These are phyloP conservation scores for Neopestalotiopsis rosae DNA, from an alignment of 2,329 filamentous ascomycete genomes.

Conservation along the genomic window DNA sequence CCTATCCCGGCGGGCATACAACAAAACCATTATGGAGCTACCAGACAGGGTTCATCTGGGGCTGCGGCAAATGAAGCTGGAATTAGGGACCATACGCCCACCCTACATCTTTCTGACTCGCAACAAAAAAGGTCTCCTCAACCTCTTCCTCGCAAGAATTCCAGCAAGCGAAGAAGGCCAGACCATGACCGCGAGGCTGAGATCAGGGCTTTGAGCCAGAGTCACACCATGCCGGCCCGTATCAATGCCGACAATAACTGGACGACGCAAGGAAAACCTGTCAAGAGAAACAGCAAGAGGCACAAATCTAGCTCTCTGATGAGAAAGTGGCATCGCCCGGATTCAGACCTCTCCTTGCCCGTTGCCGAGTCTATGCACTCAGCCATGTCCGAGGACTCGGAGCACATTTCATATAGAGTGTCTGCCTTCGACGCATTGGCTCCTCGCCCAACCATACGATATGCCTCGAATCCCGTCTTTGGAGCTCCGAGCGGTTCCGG, in stretches of 20 bases:
- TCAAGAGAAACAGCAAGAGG: conserved; percentile 70
- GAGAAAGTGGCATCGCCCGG: conserved; percentile 63
- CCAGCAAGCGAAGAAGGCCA: conserved; percentile 77
- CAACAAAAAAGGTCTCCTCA: conserved; percentile 64
- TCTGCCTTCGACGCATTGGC: conserved; percentile 81
- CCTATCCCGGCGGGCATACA: conserved; percentile 23
- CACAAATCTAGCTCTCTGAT: conserved; percentile 56
- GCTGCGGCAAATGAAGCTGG: conserved; percentile 27
- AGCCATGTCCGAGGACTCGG: conserved; percentile 75
- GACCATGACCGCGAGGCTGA: conserved; percentile 84
- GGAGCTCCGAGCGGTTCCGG: conserved; percentile 49
- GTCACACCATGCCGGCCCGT: conserved; percentile 62
- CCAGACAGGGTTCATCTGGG: conserved; percentile 18
- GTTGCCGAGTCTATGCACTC: conserved; percentile 77
- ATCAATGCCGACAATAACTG: conserved; percentile 63
- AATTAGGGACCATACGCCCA: conserved; percentile 50
- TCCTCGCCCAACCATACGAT: conserved; percentile 83
- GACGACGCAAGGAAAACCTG: conserved; percentile 63
- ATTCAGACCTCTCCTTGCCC: conserved; percentile 78
- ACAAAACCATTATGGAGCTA: conserved; percentile 20
- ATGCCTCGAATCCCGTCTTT: conserved; percentile 68
- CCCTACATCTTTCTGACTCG: conserved; percentile 57
- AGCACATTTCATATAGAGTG: conserved; percentile 79
- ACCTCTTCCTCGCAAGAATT: conserved; percentile 70
- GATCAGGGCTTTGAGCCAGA: conserved; percentile 82